These are phyloP conservation scores for Paracamarosporium sp. DNA, from an alignment of 2,329 filamentous ascomycete genomes.

Conservation along the genomic window DNA sequence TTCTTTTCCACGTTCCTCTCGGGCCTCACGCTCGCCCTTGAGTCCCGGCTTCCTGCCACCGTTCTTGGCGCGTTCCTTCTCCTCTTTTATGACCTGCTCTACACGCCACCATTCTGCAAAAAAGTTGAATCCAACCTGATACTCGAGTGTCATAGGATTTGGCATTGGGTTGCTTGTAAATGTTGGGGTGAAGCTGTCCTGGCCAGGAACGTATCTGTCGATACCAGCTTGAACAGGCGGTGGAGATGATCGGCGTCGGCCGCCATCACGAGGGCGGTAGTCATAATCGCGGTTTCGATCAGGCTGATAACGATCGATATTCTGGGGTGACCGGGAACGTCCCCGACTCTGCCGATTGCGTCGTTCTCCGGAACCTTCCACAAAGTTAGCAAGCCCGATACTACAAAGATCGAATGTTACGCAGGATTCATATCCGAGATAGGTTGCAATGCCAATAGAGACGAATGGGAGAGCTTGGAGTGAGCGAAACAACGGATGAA, in stretches of 20 bases:
- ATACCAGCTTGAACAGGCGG: slow-evolving; percentile 72
- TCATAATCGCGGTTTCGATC: slow-evolving; percentile 74
- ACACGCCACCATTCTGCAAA: slow-evolving; percentile 87
- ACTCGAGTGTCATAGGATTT: slow-evolving; percentile 75
- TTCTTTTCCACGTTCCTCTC: slow-evolving; percentile 80
- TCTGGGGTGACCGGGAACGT: slow-evolving; percentile 74
- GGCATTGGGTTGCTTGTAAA: slow-evolving; percentile 70
- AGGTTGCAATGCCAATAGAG: no score
- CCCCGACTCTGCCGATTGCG: slow-evolving; percentile 46
- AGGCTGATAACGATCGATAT: slow-evolving; percentile 80
- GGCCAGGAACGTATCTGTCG: slow-evolving; percentile 83
- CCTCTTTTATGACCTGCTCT: slow-evolving; percentile 82
- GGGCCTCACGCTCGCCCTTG: slow-evolving; percentile 68
- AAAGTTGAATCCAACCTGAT: slow-evolving; percentile 84
- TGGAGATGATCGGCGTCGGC: slow-evolving; percentile 65
- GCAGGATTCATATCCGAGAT: no score
- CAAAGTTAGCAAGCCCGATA: background rate
- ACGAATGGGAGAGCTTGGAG: no score
- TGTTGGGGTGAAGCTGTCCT: slow-evolving; percentile 62
- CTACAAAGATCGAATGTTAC: background rate
- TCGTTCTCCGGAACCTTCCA: slow-evolving; percentile 34
- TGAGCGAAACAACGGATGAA: no score
- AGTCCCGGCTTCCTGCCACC: slow-evolving; percentile 71
- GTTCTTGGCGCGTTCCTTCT: slow-evolving; percentile 73
- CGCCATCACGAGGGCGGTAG: slow-evolving; percentile 65